Evolutionary conservation across 768 basidiomycete species (phyloP), one percentile per base, ranked within the genome.

Genomic region (Trametes cinnabarina): DNA sequence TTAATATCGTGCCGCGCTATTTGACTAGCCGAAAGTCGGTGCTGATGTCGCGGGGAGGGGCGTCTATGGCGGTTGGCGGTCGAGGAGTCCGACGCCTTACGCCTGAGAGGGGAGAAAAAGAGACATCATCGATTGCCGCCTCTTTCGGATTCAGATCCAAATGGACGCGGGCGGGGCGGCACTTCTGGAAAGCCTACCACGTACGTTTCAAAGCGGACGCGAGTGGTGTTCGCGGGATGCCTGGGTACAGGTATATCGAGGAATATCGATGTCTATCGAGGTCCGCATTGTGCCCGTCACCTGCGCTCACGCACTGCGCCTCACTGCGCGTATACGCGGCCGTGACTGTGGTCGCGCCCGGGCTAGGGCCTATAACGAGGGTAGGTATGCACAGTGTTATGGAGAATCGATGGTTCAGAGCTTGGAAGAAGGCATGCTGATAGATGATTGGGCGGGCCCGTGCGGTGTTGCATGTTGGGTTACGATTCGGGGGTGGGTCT

Each of bases 101-200:
- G n/a, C n/a, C n/a, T n/a, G n/a, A n/a, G n/a, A n/a, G n/a, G n/a
- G 22, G 32, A 35, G 19, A 28, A 25, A n/a, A 7, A 20, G 12
- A 26, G 15, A 39, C 19, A 58, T 30, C 51, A 47, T 47, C 57
- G 57, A 58, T 58, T 51, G 57, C 51, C 49, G 43, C 25, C 58
- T 47, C 46, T n/a, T 32, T 42, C 51, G 58, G 58, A 42, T 26
- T 53, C 51, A 48, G 51, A 49, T 59, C 25, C 58, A 48, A 52
- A 52, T 53, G 51, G 58, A 59, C 58, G 35, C 7, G 30, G 6
- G 12, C 30, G 6, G 12, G 7, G 30, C 30, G 30, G 34, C 30
- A 8, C 17, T 56, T 56, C 47, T 42, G 47, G 47, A 56, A 56
- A 19, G 47, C 37, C 5, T 30, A n/a, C n/a, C n/a, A 4, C 28